Conservation (phyloP, 164 flowering plant species). For the Chimonanthus praecox region DNA sequence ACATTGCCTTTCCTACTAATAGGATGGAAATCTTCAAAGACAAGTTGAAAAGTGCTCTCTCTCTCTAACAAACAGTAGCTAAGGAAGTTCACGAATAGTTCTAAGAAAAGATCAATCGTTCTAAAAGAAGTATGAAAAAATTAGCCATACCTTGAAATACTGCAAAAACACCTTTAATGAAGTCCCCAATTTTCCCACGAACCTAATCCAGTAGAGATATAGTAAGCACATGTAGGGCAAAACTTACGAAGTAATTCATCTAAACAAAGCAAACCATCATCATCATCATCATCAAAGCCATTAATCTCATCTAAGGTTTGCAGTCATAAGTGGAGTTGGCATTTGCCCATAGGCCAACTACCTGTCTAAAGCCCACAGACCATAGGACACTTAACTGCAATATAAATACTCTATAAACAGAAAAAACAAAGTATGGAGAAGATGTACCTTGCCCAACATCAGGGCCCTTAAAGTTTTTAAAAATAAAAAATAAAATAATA, state of each 20-base stretch:
- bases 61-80: not conserved
- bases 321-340: no score
- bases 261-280: no score
- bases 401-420: no score
- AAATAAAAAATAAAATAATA: not conserved
- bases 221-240: constrained; percentile 6
- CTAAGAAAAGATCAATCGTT: not conserved
- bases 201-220: constrained; percentile 32
- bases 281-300: no score
- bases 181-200: constrained; percentile 65
- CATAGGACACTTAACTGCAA: not conserved
- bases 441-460: not conserved
- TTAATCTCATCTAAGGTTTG: no score
- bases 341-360: no score
- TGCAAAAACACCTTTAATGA: constrained; percentile 62
- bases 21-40: no score
- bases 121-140: no score
- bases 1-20: no score
- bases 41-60: not conserved
- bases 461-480: not conserved
- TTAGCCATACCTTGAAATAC: constrained; percentile 63
- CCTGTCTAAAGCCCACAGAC: not conserved
- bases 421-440: not conserved
- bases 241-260: no score
- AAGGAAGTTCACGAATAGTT: not conserved